phyloP scores from a whole-genome alignment of 2,329 filamentous ascomycete species.

The Aschersonia sp. region DNA sequence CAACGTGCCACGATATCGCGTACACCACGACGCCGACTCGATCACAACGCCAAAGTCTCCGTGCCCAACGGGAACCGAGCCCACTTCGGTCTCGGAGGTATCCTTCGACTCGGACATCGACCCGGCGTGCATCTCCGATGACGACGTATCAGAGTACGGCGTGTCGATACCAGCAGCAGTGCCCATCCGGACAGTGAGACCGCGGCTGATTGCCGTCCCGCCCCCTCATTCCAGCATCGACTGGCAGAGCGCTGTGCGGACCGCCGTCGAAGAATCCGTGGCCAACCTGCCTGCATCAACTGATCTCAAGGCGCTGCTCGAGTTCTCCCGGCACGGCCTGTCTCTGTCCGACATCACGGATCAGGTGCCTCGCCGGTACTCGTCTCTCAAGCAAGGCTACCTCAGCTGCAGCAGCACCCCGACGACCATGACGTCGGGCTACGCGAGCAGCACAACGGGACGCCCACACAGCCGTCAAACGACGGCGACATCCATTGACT shows the following conservation, averaged over 20 bases:
- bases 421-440: conserved; percentile 19
- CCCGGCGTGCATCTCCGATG: not conserved
- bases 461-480: conserved; percentile 28
- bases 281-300: conserved; percentile 3
- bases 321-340: conserved; percentile 1
- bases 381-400: conserved; percentile 21
- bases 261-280: conserved; percentile 4
- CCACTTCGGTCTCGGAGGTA: not conserved
- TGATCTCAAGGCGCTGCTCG: conserved; percentile 2
- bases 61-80: not conserved
- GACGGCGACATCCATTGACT: conserved; percentile 28
- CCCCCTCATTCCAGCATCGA: not conserved
- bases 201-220: not conserved
- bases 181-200: not conserved
- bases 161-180: not conserved
- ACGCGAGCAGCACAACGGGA: conserved; percentile 23
- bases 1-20: conserved; percentile 4
- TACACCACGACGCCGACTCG: not conserved
- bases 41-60: too few relatives aligned
- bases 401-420: conserved; percentile 24
- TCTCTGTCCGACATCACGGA: conserved; percentile 1
- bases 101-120: not conserved
- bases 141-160: not conserved
- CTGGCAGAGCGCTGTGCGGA: conserved; percentile 3
- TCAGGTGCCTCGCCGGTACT: conserved; percentile 3